Evolutionary conservation across 2,329 filamentous ascomycete species (phyloP).

Genomic region (Colletotrichum tropicicola): DNA sequence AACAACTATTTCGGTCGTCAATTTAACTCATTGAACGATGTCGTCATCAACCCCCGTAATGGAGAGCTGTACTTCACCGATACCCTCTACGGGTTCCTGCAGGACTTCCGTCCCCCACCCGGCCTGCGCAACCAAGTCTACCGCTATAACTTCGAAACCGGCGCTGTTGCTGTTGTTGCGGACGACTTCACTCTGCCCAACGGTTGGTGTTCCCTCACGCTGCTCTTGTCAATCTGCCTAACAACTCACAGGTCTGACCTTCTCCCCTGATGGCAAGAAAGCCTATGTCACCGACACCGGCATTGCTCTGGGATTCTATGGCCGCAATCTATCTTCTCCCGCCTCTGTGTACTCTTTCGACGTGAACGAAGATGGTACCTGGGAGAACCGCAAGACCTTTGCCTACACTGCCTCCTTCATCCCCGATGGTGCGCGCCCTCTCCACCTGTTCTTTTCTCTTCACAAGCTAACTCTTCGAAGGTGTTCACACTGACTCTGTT

Average conservation of each 20-base stretch:
- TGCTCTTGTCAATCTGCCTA: no score
- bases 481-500: slow-evolving; percentile 60
- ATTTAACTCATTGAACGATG: slow-evolving; percentile 70
- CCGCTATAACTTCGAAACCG: slow-evolving; percentile 58
- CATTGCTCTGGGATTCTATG: slow-evolving; percentile 52
- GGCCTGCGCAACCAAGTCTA: slow-evolving; percentile 68
- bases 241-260: slow-evolving; percentile 54
- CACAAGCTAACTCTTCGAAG: not conserved
- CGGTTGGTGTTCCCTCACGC: no score
- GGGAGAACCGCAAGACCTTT: slow-evolving; percentile 60
- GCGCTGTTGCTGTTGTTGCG: slow-evolving; percentile 62
- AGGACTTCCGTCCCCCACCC: slow-evolving; percentile 64
- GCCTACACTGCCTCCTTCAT: slow-evolving; percentile 62
- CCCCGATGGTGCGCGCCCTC: slow-evolving; percentile 60
- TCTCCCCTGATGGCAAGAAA: slow-evolving; percentile 60
- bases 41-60: slow-evolving; percentile 60
- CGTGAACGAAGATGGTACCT: slow-evolving; percentile 55
- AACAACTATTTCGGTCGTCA: slow-evolving; percentile 68
- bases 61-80: slow-evolving; percentile 74
- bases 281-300: slow-evolving; percentile 68
- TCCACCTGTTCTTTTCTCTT: not conserved
- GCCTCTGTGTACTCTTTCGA: slow-evolving; percentile 61
- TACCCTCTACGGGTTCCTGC: slow-evolving; percentile 65
- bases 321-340: slow-evolving; percentile 49
- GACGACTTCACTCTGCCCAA: slow-evolving; percentile 67